Evolutionary conservation across 2,329 filamentous ascomycete species (phyloP).

Genomic region (Talaromyces sp.): DNA sequence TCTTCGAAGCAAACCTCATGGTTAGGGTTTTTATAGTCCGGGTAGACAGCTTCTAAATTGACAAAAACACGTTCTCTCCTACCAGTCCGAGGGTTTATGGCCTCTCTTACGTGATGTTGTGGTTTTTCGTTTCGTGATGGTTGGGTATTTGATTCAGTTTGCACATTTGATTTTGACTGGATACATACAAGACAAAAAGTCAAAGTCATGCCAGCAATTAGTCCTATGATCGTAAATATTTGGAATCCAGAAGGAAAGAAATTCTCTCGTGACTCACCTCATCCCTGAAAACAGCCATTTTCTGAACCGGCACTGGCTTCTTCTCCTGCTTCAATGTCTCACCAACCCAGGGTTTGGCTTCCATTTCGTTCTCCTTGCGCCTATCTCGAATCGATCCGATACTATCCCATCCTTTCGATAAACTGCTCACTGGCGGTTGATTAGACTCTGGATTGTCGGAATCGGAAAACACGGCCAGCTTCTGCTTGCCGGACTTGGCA

Average conservation of each 20-base stretch:
- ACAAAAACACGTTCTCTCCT: conserved; percentile 85
- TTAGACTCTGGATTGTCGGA: conserved; percentile 60
- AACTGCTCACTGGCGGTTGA: conserved; percentile 53
- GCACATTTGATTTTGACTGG: conserved; percentile 47
- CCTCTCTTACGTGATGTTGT: conserved; percentile 75
- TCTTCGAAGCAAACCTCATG: conserved; percentile 91
- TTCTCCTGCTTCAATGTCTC: conserved; percentile 86
- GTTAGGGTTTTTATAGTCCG: conserved; percentile 66
- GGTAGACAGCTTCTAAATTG: conserved; percentile 81
- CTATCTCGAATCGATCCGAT: conserved; percentile 83
- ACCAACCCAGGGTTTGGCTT: conserved; percentile 85
- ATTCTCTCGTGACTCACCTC: conserved; percentile 67
- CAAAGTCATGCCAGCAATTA: conserved; percentile 66
- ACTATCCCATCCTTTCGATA: conserved; percentile 80
- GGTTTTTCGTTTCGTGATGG: conserved; percentile 55
- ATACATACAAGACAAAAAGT: conserved; percentile 52
- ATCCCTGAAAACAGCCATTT: conserved; percentile 94
- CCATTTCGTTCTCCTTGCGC: conserved; percentile 89
- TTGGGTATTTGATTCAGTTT: conserved; percentile 36
- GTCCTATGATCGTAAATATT: conserved; percentile 93
- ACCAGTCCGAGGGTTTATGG: conserved; percentile 76
- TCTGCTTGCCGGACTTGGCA: conserved; percentile 69
- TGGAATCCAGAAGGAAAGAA: conserved; percentile 47
- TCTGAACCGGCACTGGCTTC: conserved; percentile 71
- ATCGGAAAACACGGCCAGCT: conserved; percentile 90